Evolutionary conservation across 1,284 basidiomycete species (phyloP), one percentile per base, ranked within the genome.

Genomic region (Kalmanozyma brasiliensis): DNA sequence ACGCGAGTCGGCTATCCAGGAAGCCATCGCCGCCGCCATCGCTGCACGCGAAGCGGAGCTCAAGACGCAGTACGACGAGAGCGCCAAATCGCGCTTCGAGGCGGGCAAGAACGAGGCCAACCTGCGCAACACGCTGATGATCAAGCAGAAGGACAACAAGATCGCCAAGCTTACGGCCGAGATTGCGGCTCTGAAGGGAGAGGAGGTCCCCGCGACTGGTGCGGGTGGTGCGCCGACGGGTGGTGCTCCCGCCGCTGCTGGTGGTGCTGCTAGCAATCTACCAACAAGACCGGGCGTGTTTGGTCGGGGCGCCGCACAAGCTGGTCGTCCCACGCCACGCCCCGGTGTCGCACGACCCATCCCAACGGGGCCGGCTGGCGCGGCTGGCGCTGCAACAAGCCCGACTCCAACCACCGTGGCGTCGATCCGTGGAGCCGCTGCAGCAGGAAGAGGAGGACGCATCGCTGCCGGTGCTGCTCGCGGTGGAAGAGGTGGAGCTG

Each of bases 71-170:
- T 63, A 78, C 59, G 73, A 80, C 53, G 63, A 63, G 38, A 62
- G 46, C 22, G 69, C 76, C 23, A 70, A 78, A 35, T 59, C 76
- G n/a, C 76, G 78, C 3, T 77, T 77, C 60, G 75, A 77, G 32
- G 79, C 76, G 24, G 80, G 77, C 23, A 80, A 81, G 65, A 73
- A 77, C 47, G 80, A 81, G 51, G 80, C 79, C 24, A 78, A 73
- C 34, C 53, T 82, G 55, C 61, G 79, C 34, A 81, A 81, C 52
- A 66, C 73, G 57, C 71, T 82, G 17, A 68, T 80, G 61, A 61
- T 81, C 62, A 76, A 77, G 49, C 77, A 75, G 58, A 72, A 74
- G 48, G 80, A 82, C 47, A 77, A 78, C 44, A 71, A 72, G 64
- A 82, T 82, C 29, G 71, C 60, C 13, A 77, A 74, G 46, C 67